Conservation (phyloP, 306 rosid genomes). For the Castanopsis chinensis region DNA sequence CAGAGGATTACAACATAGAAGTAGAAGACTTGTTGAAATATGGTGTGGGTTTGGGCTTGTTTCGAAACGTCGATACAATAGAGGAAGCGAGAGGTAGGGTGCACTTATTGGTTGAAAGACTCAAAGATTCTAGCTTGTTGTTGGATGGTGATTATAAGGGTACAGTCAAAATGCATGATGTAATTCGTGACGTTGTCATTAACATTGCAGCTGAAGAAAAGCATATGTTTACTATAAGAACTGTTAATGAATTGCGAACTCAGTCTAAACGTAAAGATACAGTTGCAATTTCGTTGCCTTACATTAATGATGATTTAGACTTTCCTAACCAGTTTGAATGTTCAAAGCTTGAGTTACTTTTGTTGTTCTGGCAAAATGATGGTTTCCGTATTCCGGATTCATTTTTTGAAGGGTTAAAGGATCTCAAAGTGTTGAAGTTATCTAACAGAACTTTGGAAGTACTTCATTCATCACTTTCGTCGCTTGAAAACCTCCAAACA, state of each 20-base stretch:
- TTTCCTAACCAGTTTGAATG: neutral
- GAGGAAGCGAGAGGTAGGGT: neutral
- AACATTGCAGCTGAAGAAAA: neutral
- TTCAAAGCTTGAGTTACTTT: neutral
- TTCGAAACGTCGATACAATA: neutral
- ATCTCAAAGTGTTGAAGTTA: neutral
- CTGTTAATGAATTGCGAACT: neutral
- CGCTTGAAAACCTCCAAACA: neutral
- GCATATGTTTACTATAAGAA: neutral
- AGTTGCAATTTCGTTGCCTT: too few species aligned
- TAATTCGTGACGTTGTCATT: neutral
- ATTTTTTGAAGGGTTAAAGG: neutral
- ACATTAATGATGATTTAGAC: neutral
- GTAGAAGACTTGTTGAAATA: neutral
- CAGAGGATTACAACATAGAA: neutral
- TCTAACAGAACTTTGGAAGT: fast-evolving
- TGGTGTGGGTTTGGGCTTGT: neutral
- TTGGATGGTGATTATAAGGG: neutral
- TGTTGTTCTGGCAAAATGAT: fast-evolving
- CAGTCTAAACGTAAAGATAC: neutral
- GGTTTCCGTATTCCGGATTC: neutral
- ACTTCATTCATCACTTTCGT: neutral
- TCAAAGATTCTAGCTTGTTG: neutral
- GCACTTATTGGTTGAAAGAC: neutral
- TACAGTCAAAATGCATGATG: neutral